Conservation (phyloP, 148 eudicot species). For the Camellia granthamiana region DNA sequence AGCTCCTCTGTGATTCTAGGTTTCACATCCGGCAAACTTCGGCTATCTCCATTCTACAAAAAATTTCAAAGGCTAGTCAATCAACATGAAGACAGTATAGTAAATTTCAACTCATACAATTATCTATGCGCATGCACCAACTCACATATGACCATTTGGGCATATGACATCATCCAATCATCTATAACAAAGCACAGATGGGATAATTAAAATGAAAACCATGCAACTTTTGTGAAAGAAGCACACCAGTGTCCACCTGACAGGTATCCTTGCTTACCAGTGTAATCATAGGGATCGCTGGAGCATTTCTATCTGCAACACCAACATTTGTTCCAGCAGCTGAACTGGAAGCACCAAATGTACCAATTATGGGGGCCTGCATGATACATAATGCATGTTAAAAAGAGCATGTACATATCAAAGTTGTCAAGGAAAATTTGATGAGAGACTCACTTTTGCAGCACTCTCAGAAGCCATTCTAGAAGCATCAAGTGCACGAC, state of each 20-base stretch:
- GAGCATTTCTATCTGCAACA: slow-evolving; percentile 34
- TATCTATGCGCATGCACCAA: neutral
- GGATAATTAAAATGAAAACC: neutral
- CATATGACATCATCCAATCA: neutral
- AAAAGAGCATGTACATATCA: neutral
- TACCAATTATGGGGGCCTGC: slow-evolving; percentile 34
- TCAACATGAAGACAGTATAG: neutral
- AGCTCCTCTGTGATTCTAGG: slow-evolving; percentile 34
- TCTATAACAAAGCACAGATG: neutral
- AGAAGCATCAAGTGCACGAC: slow-evolving; percentile 34
- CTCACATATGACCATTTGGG: neutral
- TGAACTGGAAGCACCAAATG: slow-evolving; percentile 37
- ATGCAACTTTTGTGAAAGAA: neutral
- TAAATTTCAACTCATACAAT: neutral
- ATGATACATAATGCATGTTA: slow-evolving; percentile 1
- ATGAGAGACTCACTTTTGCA: slow-evolving; percentile 31
- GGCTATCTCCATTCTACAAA: slow-evolving; percentile 41
- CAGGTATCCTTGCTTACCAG: slow-evolving; percentile 24
- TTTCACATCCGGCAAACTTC: slow-evolving; percentile 32
- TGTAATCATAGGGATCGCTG: slow-evolving; percentile 29
- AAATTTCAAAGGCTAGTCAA: neutral
- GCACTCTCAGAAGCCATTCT: slow-evolving; percentile 26
- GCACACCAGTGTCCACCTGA: neutral
- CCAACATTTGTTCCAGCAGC: slow-evolving; percentile 36
- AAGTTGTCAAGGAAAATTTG: neutral